Evolutionary conservation across 176 grass and related monocot genomes (phyloP).

Genomic region (Oryza meridionalis): DNA sequence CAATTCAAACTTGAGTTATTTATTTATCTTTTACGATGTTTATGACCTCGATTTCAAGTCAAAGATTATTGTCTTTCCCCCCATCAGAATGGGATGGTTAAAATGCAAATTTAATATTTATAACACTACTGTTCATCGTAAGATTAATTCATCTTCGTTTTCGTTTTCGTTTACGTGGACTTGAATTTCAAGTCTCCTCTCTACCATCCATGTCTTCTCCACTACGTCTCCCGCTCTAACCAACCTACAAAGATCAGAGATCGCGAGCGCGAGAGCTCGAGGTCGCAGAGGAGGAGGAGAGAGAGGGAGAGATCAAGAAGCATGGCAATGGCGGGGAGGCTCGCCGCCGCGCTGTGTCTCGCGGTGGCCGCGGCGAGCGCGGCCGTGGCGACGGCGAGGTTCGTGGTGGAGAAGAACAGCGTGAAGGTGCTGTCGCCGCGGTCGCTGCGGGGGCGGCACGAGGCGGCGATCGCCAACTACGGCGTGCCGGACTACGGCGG

Average conservation of each 20-base stretch:
- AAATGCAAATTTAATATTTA: neutral
- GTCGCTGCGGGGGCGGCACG: conserved; percentile 55
- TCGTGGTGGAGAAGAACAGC: conserved; percentile 85
- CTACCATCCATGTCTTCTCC: conserved; percentile 27
- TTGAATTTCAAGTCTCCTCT: neutral
- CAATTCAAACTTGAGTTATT: conserved; percentile 3
- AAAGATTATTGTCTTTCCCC: too few species aligned
- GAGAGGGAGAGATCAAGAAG: neutral
- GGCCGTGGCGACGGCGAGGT: conserved; percentile 49
- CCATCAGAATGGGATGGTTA: neutral
- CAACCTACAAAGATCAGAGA: neutral
- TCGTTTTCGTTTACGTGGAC: neutral
- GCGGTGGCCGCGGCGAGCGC: conserved; percentile 26
- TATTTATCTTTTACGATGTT: neutral
- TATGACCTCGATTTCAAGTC: neutral
- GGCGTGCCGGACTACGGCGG: conserved; percentile 89
- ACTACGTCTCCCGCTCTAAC: conserved; percentile 36
- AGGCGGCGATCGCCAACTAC: conserved; percentile 89
- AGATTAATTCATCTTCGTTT: neutral
- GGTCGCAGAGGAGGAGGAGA: neutral
- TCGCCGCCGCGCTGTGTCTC: conserved; percentile 35
- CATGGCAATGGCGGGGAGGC: conserved; percentile 43
- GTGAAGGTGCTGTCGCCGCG: conserved; percentile 68
- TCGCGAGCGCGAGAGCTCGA: neutral
- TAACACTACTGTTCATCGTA: neutral